A percentile compares a stretch with the other conserved stretches of the same genome.
Conservation (phyloP, 1,284 basidiomycete species). For the Leucoagaricus sp. region DNA sequence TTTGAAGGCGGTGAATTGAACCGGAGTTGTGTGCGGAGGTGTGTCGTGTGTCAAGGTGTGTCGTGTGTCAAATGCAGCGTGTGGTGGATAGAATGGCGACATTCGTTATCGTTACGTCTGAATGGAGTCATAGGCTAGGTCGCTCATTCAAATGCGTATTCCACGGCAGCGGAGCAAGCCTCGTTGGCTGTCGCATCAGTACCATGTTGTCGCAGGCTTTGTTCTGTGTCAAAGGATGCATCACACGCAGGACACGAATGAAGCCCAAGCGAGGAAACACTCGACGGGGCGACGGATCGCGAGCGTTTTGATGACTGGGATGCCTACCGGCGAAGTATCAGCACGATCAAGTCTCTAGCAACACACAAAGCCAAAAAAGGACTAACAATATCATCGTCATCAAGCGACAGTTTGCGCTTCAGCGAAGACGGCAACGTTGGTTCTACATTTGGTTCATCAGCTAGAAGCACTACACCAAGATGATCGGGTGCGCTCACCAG, state of each 20-base stretch:
- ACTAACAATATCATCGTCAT: constrained; percentile 46
- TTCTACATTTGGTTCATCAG: constrained; percentile 24
- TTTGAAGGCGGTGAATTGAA: background rate
- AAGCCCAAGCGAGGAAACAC: constrained; percentile 34
- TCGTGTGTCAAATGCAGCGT: background rate
- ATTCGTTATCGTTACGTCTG: constrained; percentile 9
- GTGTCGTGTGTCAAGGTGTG: background rate
- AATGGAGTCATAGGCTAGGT: constrained; percentile 4
- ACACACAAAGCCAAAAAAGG: background rate
- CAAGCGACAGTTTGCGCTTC: constrained; percentile 49
- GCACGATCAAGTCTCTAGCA: constrained; percentile 17
- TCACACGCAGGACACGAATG: constrained; percentile 72
- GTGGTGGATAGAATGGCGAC: background rate
- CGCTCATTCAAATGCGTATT: constrained; percentile 65
- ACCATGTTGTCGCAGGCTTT: constrained; percentile 61
- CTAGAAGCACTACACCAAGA: too few relatives aligned
- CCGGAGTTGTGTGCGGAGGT: background rate
- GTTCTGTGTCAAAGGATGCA: constrained; percentile 55
- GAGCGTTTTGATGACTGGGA: constrained; percentile 58
- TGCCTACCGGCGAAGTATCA: constrained; percentile 32
- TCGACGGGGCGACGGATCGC: constrained; percentile 29
- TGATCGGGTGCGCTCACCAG: constrained; percentile 32
- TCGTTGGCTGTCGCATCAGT: constrained; percentile 51
- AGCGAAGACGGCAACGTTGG: constrained; percentile 32
- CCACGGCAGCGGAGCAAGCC: constrained; percentile 70